These are phyloP conservation scores for Schizopora paradoxa DNA, from an alignment of 1,284 basidiomycete genomes.

Conservation along the genomic window DNA sequence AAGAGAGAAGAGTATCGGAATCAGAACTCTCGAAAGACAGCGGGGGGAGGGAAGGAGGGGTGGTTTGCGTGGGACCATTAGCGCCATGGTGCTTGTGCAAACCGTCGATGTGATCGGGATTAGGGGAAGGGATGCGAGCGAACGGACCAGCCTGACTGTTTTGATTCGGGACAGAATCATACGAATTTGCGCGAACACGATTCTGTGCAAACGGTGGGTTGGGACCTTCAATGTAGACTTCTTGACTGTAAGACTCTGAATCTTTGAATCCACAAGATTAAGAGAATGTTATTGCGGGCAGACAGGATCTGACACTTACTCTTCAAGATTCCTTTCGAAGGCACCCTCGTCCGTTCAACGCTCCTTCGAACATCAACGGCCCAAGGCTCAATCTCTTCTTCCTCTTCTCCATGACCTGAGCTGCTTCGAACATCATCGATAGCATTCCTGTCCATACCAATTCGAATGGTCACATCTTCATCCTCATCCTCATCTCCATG, in stretches of 20 bases:
- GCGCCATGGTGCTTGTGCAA: slow-evolving; percentile 63
- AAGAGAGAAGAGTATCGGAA: not conserved
- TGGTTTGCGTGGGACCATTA: slow-evolving; percentile 31
- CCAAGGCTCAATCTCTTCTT: slow-evolving; percentile 59
- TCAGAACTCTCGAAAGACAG: slow-evolving; percentile 50
- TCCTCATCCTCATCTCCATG: slow-evolving; percentile 56
- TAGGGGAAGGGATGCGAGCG: slow-evolving; percentile 71
- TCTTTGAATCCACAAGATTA: slow-evolving; percentile 35
- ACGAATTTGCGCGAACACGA: slow-evolving; percentile 73
- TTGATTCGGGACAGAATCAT: slow-evolving; percentile 55
- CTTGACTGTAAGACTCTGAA: slow-evolving; percentile 59
- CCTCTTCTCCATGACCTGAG: slow-evolving; percentile 43
- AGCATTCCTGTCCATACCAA: slow-evolving; percentile 37
- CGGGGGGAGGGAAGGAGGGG: slow-evolving; percentile 46
- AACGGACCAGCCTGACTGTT: slow-evolving; percentile 62
- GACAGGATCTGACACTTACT: slow-evolving; percentile 45
- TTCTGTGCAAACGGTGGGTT: slow-evolving; percentile 36
- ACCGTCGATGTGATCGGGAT: slow-evolving; percentile 84
- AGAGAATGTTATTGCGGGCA: slow-evolving; percentile 12
- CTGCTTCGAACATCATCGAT: slow-evolving; percentile 19
- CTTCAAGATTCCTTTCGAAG: slow-evolving; percentile 87
- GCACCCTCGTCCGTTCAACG: slow-evolving; percentile 57
- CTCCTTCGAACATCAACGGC: slow-evolving; percentile 63
- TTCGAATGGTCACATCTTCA: slow-evolving; percentile 73
- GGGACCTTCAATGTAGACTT: slow-evolving; percentile 41